phyloP scores from a whole-genome alignment of 495 filamentous ascomycete species.

The Lichenothelia convexa region DNA sequence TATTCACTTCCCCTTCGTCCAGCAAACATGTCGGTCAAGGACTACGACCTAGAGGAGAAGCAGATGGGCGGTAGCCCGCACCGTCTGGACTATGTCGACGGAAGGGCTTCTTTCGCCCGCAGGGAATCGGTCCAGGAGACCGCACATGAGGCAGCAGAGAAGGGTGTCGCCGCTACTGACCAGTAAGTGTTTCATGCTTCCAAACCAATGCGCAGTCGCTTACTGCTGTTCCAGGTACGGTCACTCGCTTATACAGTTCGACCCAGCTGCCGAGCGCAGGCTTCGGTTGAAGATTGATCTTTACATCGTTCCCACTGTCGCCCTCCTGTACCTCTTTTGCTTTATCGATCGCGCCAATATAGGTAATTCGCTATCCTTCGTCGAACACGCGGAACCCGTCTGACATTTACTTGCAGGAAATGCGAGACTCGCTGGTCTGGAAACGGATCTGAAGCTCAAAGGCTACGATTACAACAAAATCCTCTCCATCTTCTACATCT shows the following conservation, averaged over 20 bases:
- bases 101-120: background rate
- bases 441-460: background rate
- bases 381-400: too few species aligned
- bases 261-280: conserved; percentile 37
- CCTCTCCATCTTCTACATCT: conserved; percentile 7
- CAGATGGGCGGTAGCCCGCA: background rate
- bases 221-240: conserved; percentile 27
- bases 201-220: background rate
- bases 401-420: background rate
- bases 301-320: conserved; percentile 28
- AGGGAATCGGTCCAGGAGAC: conserved; percentile 6
- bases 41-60: background rate
- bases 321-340: conserved; percentile 32
- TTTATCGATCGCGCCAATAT: conserved; percentile 30
- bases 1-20: background rate
- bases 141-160: conserved; percentile 33
- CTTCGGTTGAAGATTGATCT: conserved; percentile 29
- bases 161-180: conserved; percentile 42
- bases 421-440: conserved; percentile 3
- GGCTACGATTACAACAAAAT: conserved; percentile 3
- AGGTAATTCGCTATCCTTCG: too few species aligned
- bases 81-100: too few species aligned
- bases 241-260: conserved; percentile 36
- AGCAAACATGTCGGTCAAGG: background rate
- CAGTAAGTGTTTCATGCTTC: conserved; percentile 23